Evolutionary conservation across 768 basidiomycete genomes (phyloP), one percentile per base, ranked within the genome.

Genomic region (Tubosaeta brunneosetosa): DNA sequence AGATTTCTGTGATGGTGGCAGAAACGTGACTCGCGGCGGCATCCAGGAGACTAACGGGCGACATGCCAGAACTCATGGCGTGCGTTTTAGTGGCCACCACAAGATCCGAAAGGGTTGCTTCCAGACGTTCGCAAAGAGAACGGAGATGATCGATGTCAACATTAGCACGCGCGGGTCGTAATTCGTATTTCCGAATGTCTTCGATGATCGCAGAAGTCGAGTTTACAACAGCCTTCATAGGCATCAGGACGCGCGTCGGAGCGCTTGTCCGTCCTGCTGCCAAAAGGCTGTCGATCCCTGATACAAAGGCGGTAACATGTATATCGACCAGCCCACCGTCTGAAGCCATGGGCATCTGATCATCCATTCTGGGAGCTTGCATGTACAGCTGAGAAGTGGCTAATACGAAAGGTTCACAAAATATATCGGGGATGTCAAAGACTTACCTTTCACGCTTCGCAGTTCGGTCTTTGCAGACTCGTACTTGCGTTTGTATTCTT

Each of bases 11-110:
- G 48, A 97, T 73, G 5, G 89, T 88, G 3, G 80, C 77, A 3
- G 91, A 88, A 42, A 97, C 86, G 61, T 98, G 97, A 63, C 92
- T 94, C 1, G 95, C 91, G 6, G 97, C 97, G 7, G 94, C 97
- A 62, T 99, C 97, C 50, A 99, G 77, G 45, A 99, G 73, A 59
- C 90, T 92, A 62, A 99, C 94, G 14, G 97, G 97, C 0, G 90
- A 86, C 75, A 98, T 82, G 17, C 95, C 95, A 22, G 88, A 84
- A 55, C 91, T 86, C 40, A 88, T 89, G 6, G 94, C 97, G 65
- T 97, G 97, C 36, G 91, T 95, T 71, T 89, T 89, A 31, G 87
- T 80, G 19, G 93, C 94, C 4, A 85, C 80, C 38, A 91, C 89
- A 40, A 99, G 84, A 65, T 93, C 92, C 62, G 85, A 87, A 44